Base-by-base conservation (phyloP, 2,329 filamentous ascomycete species). In the Talaromyces sp. region DNA sequence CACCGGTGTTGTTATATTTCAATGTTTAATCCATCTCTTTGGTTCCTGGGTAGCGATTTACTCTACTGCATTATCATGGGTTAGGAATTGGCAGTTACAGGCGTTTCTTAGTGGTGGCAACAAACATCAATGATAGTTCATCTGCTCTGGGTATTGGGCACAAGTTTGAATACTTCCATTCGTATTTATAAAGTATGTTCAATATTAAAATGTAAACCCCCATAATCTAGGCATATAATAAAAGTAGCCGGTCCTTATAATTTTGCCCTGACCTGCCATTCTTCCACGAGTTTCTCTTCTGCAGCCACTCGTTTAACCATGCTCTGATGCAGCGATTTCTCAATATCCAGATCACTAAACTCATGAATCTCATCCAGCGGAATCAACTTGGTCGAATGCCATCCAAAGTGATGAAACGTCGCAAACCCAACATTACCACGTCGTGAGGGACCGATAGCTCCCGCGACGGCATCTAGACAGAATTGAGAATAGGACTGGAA, bases 401-500 rank as follows among this genome's bases (percentile, higher is more conserved):
- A 62, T 35, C 72, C 71, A 49, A 69, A 71, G 24, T 68, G 66
- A n/a, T 74, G 55, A 63, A 69, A 71, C 9, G 70, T 69, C 51
- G 75, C 62, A 41, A 69, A 58, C n/a, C 71, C 72, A n/a, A 70
- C 63, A n/a, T 21, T 64, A 61, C 61, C 7, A 73, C 68, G 19
- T 60, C 62, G 1, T 8, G 59, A 27, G 49, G 19, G 2, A 46
- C n/a, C 55, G 43, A 61, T 24, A 31, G 55, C 31, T 27, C 68
- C 73, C 0, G 69, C 65, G 5, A 67, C 70, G 5, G 70, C 74
- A 62, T 74, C 69, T 0, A 66, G 67, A 55, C 73, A 75, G 58
- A 91, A 91, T 1, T 70, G 73, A 0, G 82, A 75, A 82, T 86
- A 85, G 3, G 77, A 75, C 14, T 79, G 71, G 60, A 85, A 81